Evolutionary conservation across 441 rosid species (phyloP).

Genomic region (Populus tomentosa): DNA sequence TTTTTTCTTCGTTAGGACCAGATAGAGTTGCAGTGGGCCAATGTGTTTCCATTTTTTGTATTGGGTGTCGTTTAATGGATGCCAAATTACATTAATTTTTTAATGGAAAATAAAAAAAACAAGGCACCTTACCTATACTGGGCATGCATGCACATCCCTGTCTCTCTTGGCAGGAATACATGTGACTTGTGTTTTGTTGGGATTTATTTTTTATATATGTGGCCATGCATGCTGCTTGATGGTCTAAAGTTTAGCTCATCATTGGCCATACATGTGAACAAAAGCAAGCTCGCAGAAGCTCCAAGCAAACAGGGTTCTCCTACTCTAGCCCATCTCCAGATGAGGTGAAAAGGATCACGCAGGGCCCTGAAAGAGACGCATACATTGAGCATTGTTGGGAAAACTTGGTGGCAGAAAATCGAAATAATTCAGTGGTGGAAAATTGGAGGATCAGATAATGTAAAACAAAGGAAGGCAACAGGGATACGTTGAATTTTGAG

Average conservation of each 20-base stretch:
- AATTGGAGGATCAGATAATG: conserved; percentile 5
- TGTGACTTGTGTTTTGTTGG: not conserved
- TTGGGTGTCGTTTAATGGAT: no score
- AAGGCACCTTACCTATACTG: no score
- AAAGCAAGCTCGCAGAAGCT: not conserved
- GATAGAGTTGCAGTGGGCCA: no score
- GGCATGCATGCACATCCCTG: no score
- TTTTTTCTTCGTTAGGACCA: no score
- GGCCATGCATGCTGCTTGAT: not conserved
- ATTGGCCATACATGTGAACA: not conserved
- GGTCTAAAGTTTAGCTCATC: conserved; percentile 11
- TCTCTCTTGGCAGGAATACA: no score
- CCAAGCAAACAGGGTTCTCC: not conserved
- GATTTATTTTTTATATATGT: no score
- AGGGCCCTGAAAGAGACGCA: not conserved
- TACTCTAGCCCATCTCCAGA: no score
- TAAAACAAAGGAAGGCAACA: conserved; percentile 10
- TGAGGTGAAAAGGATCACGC: not conserved
- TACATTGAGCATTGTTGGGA: not conserved
- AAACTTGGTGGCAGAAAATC: not conserved
- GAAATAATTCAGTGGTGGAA: conserved; percentile 21
- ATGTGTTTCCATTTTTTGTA: no score
- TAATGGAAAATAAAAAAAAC: no score
- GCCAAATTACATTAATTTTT: no score
- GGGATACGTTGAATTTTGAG: conserved; percentile 15